These are phyloP conservation scores for Chaetoscypha palmicola DNA, from an alignment of 2,329 filamentous ascomycete genomes.

Conservation along the genomic window DNA sequence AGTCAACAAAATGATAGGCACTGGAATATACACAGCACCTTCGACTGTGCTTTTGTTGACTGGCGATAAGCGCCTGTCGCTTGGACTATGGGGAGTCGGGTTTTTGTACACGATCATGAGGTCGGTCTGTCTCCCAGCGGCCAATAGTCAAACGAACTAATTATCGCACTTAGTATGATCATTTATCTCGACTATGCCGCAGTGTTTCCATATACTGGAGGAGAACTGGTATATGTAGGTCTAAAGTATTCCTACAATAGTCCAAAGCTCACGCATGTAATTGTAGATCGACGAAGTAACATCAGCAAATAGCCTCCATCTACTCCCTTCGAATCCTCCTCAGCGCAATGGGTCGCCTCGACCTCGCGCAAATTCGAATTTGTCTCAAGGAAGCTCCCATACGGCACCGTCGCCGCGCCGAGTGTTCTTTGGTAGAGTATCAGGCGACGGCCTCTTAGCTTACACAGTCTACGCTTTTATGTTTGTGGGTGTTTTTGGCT, in stretches of 20 bases:
- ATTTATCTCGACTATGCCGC: conserved; percentile 40
- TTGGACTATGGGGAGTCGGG: conserved; percentile 39
- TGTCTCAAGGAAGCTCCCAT: too few relatives aligned
- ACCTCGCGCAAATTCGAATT: too few relatives aligned
- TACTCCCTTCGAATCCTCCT: too few relatives aligned
- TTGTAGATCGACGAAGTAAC: too few relatives aligned
- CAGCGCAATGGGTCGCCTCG: too few relatives aligned
- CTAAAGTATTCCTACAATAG: too few relatives aligned
- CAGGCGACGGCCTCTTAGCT: too few relatives aligned
- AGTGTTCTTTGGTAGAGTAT: too few relatives aligned
- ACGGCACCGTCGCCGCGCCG: too few relatives aligned
- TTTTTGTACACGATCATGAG: conserved; percentile 37
- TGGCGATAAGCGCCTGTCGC: conserved; percentile 29
- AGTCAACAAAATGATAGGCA: conserved; percentile 23
- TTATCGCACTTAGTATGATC: conserved; percentile 13
- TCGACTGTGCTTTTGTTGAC: conserved; percentile 12
- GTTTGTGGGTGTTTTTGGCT: conserved; percentile 26
- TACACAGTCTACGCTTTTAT: conserved; percentile 25
- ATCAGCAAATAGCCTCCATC: too few relatives aligned
- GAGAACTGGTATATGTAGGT: conserved; percentile 30
- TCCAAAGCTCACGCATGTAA: too few relatives aligned
- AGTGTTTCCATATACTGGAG: conserved; percentile 36
- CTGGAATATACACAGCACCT: conserved; percentile 20
- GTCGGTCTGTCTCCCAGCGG: conserved; percentile 32
- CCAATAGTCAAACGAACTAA: too few relatives aligned